Evolutionary conservation across 164 flowering plant species (phyloP), one percentile per base, ranked within the genome.

Genomic region (Aristolochia contorta): DNA sequence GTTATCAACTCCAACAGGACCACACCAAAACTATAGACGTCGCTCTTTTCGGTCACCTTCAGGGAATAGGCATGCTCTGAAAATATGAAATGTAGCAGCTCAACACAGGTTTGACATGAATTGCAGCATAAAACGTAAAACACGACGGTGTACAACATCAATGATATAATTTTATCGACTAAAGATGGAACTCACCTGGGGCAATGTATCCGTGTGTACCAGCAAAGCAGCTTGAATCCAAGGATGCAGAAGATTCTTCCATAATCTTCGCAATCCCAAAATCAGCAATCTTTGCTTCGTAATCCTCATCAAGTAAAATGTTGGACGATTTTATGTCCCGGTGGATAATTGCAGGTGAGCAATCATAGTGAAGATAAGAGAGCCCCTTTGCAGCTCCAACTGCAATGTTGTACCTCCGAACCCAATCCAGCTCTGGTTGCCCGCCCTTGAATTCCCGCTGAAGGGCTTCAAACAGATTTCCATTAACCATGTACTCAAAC

Each of bases 161-260:
- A 2, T 27, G 30, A 2, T 27, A 27, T 2, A n/a, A n/a, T n/a
- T n/a, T 27, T 2, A 27, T 27, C 30, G 3, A 27, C 30, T 27
- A 54, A 19, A 1, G 16, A 54, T 19, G 18, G 52, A 61, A 79
- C 83, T 81, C 47, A 93, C 98, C 98, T 21, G 98, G 98, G 64
- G 99, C 99, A 22, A 93, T 76, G 71, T 90, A 93, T 25, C 99
- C 99, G 64, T 82, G 91, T 58, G 99, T 93, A 16, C 98, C 97
- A 21, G 95, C 91, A 53, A 93, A 71, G 64, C 68, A 65, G 74
- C 80, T 79, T 10, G 62, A 56, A 14, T 77, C 84, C 7, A 65
- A 72, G 0, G 64, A 82, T 12, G 30, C 59, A 0, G 54, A 20
- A 57, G 85, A 71, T 16, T 69, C 75, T 18, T 76, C 81, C 0